Evolutionary conservation across 2,329 filamentous ascomycete species (phyloP).

Genomic region (Hysterium pulicare): DNA sequence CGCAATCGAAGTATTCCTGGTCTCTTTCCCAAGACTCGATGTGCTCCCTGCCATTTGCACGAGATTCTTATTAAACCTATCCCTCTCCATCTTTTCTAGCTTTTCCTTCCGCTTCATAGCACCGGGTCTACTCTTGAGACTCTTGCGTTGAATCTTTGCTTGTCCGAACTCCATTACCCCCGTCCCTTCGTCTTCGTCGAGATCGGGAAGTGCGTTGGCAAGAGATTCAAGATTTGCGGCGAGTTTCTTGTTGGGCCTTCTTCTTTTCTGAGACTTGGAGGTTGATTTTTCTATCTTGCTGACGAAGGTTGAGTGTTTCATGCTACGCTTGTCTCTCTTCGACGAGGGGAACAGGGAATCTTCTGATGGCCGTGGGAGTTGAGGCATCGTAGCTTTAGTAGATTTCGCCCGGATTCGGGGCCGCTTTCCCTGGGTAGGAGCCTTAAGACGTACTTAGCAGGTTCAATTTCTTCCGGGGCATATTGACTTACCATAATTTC

Average conservation of each 20-base stretch:
- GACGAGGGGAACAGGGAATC: constrained; percentile 61
- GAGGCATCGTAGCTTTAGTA: neutral
- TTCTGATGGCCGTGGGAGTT: constrained; percentile 17
- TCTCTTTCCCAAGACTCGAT: constrained; percentile 7
- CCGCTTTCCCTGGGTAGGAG: neutral
- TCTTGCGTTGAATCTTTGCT: constrained; percentile 69
- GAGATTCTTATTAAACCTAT: constrained; percentile 80
- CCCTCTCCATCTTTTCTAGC: constrained; percentile 75
- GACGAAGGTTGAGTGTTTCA: constrained; percentile 78
- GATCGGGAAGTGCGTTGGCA: constrained; percentile 73
- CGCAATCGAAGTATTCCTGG: constrained; percentile 15
- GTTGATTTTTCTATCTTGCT: constrained; percentile 67
- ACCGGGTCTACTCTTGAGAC: constrained; percentile 70
- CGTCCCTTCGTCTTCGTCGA: constrained; percentile 41
- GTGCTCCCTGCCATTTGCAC: constrained; percentile 60
- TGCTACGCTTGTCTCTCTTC: constrained; percentile 79
- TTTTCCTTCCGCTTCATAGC: constrained; percentile 80
- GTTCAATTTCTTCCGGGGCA: too few species aligned
- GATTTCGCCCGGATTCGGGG: neutral
- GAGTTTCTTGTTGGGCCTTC: constrained; percentile 73
- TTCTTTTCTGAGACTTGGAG: constrained; percentile 57
- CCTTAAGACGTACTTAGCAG: too few species aligned
- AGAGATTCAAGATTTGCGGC: constrained; percentile 71
- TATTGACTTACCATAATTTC: too few species aligned
- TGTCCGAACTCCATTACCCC: constrained; percentile 39